These are phyloP conservation scores for Atractiella rhizophila DNA, from an alignment of 768 basidiomycete species.

Conservation along the genomic window DNA sequence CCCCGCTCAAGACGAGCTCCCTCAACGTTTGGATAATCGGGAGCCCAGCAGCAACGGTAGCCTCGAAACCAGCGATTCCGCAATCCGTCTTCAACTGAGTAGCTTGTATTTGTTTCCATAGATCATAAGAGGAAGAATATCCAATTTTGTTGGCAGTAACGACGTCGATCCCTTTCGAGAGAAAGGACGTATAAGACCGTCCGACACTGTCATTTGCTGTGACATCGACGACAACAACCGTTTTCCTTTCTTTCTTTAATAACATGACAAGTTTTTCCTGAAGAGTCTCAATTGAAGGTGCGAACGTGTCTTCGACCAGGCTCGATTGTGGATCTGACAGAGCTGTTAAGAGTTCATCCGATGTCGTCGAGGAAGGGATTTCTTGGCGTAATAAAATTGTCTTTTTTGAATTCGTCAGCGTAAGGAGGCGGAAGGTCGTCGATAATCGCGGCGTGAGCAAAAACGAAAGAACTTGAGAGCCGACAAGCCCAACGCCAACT, in stretches of 20 bases:
- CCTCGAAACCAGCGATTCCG: conserved; percentile 33
- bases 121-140: conserved; percentile 40
- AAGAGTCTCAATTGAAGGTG: conserved; percentile 16
- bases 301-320: conserved; percentile 15
- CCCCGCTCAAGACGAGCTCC: conserved; percentile 74
- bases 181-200: conserved; percentile 48
- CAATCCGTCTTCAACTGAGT: conserved; percentile 37
- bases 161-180: conserved; percentile 53
- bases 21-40: conserved; percentile 77
- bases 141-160: conserved; percentile 98
- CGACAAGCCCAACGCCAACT: conserved; percentile 80
- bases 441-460: too few relatives aligned
- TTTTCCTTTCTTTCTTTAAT: conserved; percentile 8
- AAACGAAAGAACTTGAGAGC: conserved; percentile 66
- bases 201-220: conserved; percentile 69
- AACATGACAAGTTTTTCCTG: conserved; percentile 12
- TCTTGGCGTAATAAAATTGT: conserved; percentile 23
- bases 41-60: conserved; percentile 85
- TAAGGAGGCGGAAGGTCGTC: conserved; percentile 45
- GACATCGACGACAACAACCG: conserved; percentile 64
- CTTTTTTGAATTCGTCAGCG: conserved; percentile 19
- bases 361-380: conserved; percentile 14
- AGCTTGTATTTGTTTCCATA: conserved; percentile 43
- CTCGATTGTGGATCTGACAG: too few relatives aligned
- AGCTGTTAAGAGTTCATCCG: conserved; percentile 9